phyloP scores from a whole-genome alignment of 371 early-diverging fungal genomes.

The Choanephora cucurbitarum region DNA sequence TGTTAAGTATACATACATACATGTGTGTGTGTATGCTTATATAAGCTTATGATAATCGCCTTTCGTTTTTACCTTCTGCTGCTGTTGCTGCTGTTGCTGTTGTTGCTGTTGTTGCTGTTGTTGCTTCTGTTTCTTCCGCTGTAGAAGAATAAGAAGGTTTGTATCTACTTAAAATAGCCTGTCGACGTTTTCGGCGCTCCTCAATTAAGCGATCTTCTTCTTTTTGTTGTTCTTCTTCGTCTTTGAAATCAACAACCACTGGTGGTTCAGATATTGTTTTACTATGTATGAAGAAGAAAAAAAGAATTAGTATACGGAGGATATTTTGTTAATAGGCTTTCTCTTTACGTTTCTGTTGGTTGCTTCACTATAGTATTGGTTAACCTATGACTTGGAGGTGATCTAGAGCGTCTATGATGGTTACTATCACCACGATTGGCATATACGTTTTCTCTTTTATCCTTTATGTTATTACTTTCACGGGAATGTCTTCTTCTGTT shows the following conservation, averaged over 20 bases:
- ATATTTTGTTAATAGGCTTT: neutral
- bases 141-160: conserved; percentile 34
- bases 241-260: conserved; percentile 44
- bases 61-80: too few species aligned
- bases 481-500: conserved; percentile 20
- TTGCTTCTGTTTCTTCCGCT: conserved; percentile 13
- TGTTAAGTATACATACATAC: too few species aligned
- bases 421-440: conserved; percentile 16
- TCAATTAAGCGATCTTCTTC: conserved; percentile 77
- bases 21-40: too few species aligned
- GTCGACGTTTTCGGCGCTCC: conserved; percentile 73
- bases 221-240: conserved; percentile 53
- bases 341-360: neutral
- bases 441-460: conserved; percentile 20
- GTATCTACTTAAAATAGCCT: conserved; percentile 68
- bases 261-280: conserved; percentile 1
- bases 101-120: neutral
- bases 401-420: conserved; percentile 21
- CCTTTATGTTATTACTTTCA: conserved; percentile 19
- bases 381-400: conserved; percentile 3
- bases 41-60: too few species aligned
- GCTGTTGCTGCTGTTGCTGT: too few species aligned
- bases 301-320: too few species aligned
- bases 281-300: too few species aligned
- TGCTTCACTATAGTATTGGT: neutral